Conservation (phyloP, 75 land plant species). For the Chamaecyparis obtusa region DNA sequence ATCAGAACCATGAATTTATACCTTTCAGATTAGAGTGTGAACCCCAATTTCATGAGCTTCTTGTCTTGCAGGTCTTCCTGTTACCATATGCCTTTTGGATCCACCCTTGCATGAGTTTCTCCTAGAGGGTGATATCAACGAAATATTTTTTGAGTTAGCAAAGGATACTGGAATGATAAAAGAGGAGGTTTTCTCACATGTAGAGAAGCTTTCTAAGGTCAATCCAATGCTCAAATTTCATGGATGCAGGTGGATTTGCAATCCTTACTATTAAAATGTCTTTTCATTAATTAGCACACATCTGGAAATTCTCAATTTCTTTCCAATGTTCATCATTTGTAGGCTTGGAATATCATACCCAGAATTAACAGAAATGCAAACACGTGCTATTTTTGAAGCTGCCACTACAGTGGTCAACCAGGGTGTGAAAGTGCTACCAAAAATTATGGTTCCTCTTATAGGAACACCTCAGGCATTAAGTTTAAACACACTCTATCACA, state of each 20-base stretch:
- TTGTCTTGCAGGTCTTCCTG: conserved; percentile 77
- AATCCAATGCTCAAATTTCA: conserved; percentile 99
- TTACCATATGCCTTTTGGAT: conserved; percentile 88
- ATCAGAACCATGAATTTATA: not conserved
- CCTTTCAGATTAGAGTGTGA: not conserved
- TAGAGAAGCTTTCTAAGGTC: conserved; percentile 96
- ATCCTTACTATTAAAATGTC: not conserved
- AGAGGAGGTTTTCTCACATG: conserved; percentile 73
- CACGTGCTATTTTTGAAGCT: conserved; percentile 93
- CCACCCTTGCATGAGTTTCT: conserved; percentile 98
- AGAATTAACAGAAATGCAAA: conserved; percentile 95
- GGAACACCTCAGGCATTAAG: conserved; percentile 88
- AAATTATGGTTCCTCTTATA: conserved; percentile 97
- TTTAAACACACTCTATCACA: not conserved
- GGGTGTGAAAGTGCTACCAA: conserved; percentile 82
- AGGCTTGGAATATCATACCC: conserved; percentile 98
- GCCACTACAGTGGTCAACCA: conserved; percentile 82
- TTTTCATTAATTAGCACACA: not conserved
- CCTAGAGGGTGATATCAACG: conserved; percentile 91
- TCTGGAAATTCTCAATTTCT: not conserved
- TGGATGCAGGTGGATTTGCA: conserved; percentile 77
- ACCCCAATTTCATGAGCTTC: not conserved
- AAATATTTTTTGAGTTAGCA: conserved; percentile 82
- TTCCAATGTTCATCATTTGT: conserved; percentile 8
- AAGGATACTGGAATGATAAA: conserved; percentile 72